These are phyloP conservation scores for Ceratobasidium sp. DNA, from an alignment of 1,284 basidiomycete genomes.

Conservation along the genomic window DNA sequence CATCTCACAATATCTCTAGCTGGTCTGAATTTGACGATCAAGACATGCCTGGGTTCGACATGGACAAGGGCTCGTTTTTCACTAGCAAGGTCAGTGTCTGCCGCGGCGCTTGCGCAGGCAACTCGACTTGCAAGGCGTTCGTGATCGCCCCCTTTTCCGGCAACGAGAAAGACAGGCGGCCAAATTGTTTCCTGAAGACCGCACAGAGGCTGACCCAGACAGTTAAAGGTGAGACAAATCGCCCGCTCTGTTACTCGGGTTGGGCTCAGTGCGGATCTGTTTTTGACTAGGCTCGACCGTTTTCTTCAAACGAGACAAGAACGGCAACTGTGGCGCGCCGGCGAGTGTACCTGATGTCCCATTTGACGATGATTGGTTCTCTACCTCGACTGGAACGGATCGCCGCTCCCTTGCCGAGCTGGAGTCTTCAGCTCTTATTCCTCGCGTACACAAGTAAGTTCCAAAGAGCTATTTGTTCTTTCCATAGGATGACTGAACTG, in stretches of 20 bases:
- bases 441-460: too few relatives aligned
- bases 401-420: too few relatives aligned
- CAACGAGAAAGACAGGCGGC: background rate
- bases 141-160: slow-evolving; percentile 1
- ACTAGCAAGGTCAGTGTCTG: background rate
- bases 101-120: slow-evolving; percentile 6
- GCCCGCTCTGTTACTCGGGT: too few relatives aligned
- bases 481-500: too few relatives aligned
- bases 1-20: background rate
- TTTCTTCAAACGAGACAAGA: too few relatives aligned
- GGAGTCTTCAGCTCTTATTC: too few relatives aligned
- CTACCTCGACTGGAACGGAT: too few relatives aligned
- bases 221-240: background rate
- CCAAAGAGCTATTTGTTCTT: too few relatives aligned
- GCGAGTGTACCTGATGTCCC: too few relatives aligned
- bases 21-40: slow-evolving; percentile 13
- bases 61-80: slow-evolving; percentile 16
- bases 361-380: too few relatives aligned
- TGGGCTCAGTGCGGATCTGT: background rate
- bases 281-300: background rate
- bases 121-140: slow-evolving; percentile 1
- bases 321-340: too few relatives aligned
- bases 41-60: slow-evolving; percentile 20
- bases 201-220: background rate
- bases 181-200: slow-evolving; percentile 1